A percentile compares a stretch with the other conserved stretches of the same genome.
phyloP scores from a whole-genome alignment of 495 filamentous ascomycete genomes.

The Rhypophila decipiens region DNA sequence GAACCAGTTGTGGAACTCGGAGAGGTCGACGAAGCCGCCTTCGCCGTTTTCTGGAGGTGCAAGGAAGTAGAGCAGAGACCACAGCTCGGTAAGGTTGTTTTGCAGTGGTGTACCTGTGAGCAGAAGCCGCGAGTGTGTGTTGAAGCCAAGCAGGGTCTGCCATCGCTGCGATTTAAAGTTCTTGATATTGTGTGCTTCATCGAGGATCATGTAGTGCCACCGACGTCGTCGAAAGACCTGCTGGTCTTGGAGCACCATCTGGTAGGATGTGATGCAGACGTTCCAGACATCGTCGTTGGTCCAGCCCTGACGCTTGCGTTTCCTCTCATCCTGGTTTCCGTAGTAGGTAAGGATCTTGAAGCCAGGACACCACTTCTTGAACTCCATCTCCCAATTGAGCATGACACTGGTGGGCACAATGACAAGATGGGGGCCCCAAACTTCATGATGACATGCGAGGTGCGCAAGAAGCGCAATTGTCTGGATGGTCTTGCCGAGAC shows the following conservation, averaged over 20 bases:
- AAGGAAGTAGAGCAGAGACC: conserved; percentile 94
- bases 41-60: conserved; percentile 85
- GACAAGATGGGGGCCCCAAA: conserved; percentile 95
- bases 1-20: conserved; percentile 92
- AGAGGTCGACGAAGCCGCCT: conserved; percentile 80
- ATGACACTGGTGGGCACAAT: conserved; percentile 98
- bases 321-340: conserved; percentile 85
- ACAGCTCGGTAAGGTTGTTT: conserved; percentile 94
- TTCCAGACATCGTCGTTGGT: conserved; percentile 87
- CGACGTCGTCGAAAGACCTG: conserved; percentile 84
- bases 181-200: conserved; percentile 99
- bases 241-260: conserved; percentile 88
- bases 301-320: conserved; percentile 86
- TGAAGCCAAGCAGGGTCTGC: conserved; percentile 89
- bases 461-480: conserved; percentile 94
- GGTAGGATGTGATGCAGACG: conserved; percentile 94
- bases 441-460: conserved; percentile 80
- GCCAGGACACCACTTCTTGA: conserved; percentile 98
- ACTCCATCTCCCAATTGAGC: conserved; percentile 99
- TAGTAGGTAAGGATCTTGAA: conserved; percentile 99
- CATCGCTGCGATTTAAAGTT: conserved; percentile 97
- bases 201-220: conserved; percentile 98
- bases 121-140: conserved; percentile 77
- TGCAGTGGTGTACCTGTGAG: conserved; percentile 95
- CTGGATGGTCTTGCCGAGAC: conserved; percentile 97